Conservation (phyloP, 1,139 yeast genomes). For the Petasospora rhodanensis region DNA sequence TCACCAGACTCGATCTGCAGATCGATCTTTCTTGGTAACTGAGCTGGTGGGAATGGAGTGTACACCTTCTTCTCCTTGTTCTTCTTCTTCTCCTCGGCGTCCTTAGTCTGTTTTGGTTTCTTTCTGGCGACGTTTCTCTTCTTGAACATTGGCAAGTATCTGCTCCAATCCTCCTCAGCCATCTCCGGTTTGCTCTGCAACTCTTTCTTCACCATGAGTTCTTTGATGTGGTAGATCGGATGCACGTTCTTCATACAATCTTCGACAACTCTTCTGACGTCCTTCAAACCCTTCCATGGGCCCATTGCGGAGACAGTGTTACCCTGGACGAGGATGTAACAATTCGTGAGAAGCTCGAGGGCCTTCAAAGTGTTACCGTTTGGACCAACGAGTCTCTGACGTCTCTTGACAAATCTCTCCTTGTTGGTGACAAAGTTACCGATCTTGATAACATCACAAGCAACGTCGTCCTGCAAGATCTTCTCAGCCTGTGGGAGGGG, state of each 20-base stretch:
- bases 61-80: constrained; percentile 75
- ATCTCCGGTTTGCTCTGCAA: constrained; percentile 91
- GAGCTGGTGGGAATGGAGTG: constrained; percentile 99
- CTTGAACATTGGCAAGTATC: constrained; percentile 96
- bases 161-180: constrained; percentile 94
- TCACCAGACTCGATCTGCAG: constrained; percentile 98
- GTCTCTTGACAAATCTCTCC: constrained; percentile 89
- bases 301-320: constrained; percentile 98
- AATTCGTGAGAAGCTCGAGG: constrained; percentile 83
- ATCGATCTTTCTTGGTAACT: constrained; percentile 95
- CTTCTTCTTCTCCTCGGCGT: constrained; percentile 38
- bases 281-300: constrained; percentile 88
- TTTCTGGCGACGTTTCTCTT: constrained; percentile 93
- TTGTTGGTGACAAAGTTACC: constrained; percentile 86
- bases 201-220: constrained; percentile 95
- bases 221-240: constrained; percentile 95
- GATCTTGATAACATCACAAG: constrained; percentile 94
- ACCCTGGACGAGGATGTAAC: constrained; percentile 95
- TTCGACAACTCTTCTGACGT: constrained; percentile 88
- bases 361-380: constrained; percentile 96
- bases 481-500: constrained; percentile 96
- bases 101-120: constrained; percentile 64
- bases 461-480: constrained; percentile 84
- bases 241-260: constrained; percentile 96
- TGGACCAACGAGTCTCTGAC: constrained; percentile 96